Conservation (phyloP, 371 early-diverging fungal genomes). For the Actinomucor elegans region DNA sequence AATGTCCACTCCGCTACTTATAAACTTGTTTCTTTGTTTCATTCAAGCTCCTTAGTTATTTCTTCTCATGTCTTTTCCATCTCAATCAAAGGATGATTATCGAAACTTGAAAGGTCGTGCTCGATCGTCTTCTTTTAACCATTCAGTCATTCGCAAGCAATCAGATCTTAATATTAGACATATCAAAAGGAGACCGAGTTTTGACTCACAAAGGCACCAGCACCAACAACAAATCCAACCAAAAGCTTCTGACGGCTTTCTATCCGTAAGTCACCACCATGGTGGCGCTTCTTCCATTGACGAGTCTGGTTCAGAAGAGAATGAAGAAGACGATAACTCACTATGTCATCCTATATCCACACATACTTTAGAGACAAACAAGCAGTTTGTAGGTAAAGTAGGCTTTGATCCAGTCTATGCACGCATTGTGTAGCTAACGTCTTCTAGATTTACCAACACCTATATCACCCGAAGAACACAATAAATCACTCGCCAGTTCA, state of each 20-base stretch:
- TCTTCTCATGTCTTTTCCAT: not conserved
- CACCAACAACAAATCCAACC: constrained; percentile 1
- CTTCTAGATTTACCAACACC: constrained; percentile 13
- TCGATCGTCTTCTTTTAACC: constrained; percentile 22
- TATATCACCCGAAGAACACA: constrained; percentile 2
- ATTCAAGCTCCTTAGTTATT: not conserved
- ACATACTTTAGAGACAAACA: not conserved
- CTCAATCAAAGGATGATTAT: not conserved
- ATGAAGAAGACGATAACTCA: constrained; percentile 15
- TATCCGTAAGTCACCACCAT: constrained; percentile 4
- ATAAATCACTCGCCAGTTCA: constrained; percentile 3
- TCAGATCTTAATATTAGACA: not conserved
- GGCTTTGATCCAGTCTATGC: not conserved
- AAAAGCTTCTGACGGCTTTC: constrained; percentile 9
- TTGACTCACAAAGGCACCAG: constrained; percentile 9
- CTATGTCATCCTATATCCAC: constrained; percentile 2
- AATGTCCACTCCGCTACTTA: not conserved
- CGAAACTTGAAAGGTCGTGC: not conserved
- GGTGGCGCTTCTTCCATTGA: constrained; percentile 19
- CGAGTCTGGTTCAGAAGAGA: constrained; percentile 20
- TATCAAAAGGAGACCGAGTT: constrained; percentile 22
- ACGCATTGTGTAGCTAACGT: not conserved
- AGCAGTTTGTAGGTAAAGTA: not conserved
- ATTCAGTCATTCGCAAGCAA: constrained; percentile 9
- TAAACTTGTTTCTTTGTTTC: not conserved